A percentile compares a stretch with the other conserved stretches of the same genome.
Conservation (phyloP, 495 filamentous ascomycete species). For the Penicillium fimorum region DNA sequence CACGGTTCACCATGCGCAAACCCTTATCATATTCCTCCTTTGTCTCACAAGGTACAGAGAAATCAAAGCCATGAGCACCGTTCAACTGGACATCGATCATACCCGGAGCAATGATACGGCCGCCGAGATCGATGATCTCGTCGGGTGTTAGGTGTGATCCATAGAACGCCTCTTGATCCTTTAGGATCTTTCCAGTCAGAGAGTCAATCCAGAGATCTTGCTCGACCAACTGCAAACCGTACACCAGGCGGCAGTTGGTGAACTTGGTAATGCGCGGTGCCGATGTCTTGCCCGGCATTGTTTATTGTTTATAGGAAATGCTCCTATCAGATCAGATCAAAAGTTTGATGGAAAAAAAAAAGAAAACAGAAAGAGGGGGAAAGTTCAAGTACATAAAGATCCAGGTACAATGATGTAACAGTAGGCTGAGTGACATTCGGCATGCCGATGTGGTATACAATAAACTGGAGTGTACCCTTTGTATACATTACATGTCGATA, state of each 20-base stretch:
- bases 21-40: constrained; percentile 62
- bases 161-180: constrained; percentile 73
- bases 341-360: background rate
- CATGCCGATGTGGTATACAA: constrained; percentile 29
- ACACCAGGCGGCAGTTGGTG: constrained; percentile 74
- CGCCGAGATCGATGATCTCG: constrained; percentile 66
- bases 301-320: constrained; percentile 17
- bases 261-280: constrained; percentile 68
- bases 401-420: constrained; percentile 30
- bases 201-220: constrained; percentile 81
- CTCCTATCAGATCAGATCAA: background rate
- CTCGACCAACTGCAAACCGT: constrained; percentile 58
- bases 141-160: constrained; percentile 54
- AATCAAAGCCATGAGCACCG: constrained; percentile 83
- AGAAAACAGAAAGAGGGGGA: background rate
- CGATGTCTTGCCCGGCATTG: constrained; percentile 44
- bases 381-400: constrained; percentile 12
- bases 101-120: constrained; percentile 75
- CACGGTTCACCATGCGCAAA: constrained; percentile 62
- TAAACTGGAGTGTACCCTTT: background rate
- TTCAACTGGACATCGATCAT: constrained; percentile 87
- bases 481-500: background rate
- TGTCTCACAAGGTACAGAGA: constrained; percentile 68
- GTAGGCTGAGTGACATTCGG: constrained; percentile 25
- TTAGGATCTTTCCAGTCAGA: constrained; percentile 69